These are phyloP conservation scores for Elaeis oleifera DNA, from an alignment of 202 grass and related monocot species.

Conservation along the genomic window DNA sequence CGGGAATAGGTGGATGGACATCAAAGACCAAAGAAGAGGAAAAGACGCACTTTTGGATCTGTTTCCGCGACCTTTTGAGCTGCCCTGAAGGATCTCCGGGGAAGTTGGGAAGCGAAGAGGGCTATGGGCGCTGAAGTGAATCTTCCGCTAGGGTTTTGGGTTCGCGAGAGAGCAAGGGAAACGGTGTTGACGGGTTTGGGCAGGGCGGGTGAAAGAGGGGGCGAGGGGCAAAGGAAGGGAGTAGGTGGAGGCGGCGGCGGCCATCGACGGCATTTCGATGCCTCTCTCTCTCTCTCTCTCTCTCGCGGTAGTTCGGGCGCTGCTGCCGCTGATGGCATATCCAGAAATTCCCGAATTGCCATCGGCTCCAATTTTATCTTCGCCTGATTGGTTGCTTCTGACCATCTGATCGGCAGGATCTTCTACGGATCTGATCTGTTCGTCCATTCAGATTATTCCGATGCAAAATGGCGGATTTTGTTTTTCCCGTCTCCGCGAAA, in stretches of 20 bases:
- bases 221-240: constrained; percentile 14
- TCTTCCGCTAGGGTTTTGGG: constrained; percentile 8
- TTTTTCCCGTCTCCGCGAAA: too few species aligned
- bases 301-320: too few species aligned
- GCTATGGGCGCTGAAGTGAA: not conserved
- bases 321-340: too few species aligned
- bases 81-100: constrained; percentile 15
- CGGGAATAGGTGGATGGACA: not conserved
- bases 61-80: constrained; percentile 31
- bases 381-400: too few species aligned
- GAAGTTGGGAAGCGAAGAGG: constrained; percentile 1
- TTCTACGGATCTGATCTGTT: too few species aligned
- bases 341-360: too few species aligned
- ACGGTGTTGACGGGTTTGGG: constrained; percentile 10
- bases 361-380: too few species aligned
- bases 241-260: constrained; percentile 11
- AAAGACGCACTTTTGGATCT: constrained; percentile 22
- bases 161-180: constrained; percentile 12
- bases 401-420: too few species aligned
- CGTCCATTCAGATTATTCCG: too few species aligned
- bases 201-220: not conserved
- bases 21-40: not conserved
- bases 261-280: not conserved
- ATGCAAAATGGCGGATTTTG: too few species aligned
- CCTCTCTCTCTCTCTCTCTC: not conserved